phyloP scores from a whole-genome alignment of 345 rosid species.

The Aquilaria yunnanensis region DNA sequence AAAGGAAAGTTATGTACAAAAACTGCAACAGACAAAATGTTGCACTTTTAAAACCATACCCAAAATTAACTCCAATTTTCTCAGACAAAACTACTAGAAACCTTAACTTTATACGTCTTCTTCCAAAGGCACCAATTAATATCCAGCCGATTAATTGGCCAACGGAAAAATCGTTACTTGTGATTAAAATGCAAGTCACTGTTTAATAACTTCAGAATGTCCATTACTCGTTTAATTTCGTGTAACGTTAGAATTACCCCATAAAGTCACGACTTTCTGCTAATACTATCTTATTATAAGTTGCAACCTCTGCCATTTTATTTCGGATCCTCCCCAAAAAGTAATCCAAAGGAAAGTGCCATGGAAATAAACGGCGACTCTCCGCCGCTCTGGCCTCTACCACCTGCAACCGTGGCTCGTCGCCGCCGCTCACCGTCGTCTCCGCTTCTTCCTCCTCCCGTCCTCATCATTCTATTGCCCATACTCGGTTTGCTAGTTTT shows the following conservation, averaged over 20 bases:
- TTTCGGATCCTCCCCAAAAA: background rate
- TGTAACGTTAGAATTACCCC: slow-evolving; percentile 2
- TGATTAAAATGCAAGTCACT: no score
- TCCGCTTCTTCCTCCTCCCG: slow-evolving; percentile 34
- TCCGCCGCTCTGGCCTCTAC: slow-evolving; percentile 46
- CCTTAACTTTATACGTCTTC: no score
- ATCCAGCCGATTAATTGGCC: no score
- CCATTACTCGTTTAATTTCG: background rate
- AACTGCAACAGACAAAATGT: no score
- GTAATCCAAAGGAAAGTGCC: background rate
- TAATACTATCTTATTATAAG: background rate
- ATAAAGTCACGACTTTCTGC: background rate
- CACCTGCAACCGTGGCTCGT: slow-evolving; percentile 25
- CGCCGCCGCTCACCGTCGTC: slow-evolving; percentile 32
- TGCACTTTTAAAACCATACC: no score
- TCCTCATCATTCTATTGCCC: slow-evolving; percentile 48
- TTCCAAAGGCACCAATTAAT: no score
- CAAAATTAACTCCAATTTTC: no score
- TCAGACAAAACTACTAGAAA: no score
- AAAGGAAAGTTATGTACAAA: no score
- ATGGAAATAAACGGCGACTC: slow-evolving; percentile 29
- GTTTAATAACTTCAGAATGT: background rate
- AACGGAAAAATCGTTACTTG: no score
- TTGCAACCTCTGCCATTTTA: background rate
- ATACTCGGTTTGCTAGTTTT: slow-evolving; percentile 32